Base-by-base conservation (phyloP, 352 stramenopile genomes). In the Pythium sp. region DNA sequence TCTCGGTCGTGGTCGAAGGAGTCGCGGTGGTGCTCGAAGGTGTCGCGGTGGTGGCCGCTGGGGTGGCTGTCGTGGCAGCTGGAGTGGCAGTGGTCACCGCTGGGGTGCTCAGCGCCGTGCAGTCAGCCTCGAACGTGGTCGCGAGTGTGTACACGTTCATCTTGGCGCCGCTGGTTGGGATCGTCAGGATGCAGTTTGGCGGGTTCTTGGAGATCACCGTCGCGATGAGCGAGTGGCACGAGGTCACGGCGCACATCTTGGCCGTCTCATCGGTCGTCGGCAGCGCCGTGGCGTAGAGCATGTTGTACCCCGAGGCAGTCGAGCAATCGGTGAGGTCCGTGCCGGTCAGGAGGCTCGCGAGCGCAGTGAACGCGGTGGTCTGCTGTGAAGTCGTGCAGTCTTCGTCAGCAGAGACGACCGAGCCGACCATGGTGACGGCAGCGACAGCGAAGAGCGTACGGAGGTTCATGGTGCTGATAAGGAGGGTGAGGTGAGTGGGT, bases 91-190 rank as follows among this genome's bases (percentile, higher is more conserved):
- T 47, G n/a, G 56, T 47, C 8, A 20, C 1, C 8, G 56, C 56
- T 63, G 58, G 58, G 9, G 59, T 56, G 6, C 11, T 36, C 18
- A 58, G 43, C 26, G 11, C 78, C 26, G 78, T 75, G 41, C 63
- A 68, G 41, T 80, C 76, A 55, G 62, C 81, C 64, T 90, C 82
- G 43, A 92, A 92, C 46, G 75, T 83, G 32, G 77, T 77, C 60
- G 69, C 76, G 65, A 84, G 67, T 20, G 58, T 68, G 62, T 82
- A 76, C 46, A 80, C 65, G 65, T 83, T 83, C 46, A 82, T 74
- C 66, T 73, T 49, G 54, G 66, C 49, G n/a, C 72, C 62, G 72
- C 26, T 64, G 24, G 59, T 64, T n/a, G 59, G 46, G 18, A 54
- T 64, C 41, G 7, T 30, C 41, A 64, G 59, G 15, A 64, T 26